Percentiles rank a stretch among this genome's conserved stretches.
Conservation (phyloP, 2,329 filamentous ascomycete genomes). For the Emergomyces orientalis region DNA sequence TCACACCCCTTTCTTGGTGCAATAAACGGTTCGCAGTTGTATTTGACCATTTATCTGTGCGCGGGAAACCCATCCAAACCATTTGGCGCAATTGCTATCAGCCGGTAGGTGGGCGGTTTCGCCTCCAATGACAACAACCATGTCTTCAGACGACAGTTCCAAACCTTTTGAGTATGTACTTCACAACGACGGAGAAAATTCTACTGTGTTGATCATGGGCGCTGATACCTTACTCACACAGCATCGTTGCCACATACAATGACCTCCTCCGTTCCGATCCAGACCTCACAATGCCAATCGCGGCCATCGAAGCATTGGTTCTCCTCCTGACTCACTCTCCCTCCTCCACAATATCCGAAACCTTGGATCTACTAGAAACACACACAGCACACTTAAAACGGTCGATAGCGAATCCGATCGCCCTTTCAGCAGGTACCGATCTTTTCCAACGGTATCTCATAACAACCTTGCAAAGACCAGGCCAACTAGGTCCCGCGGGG, state of each 20-base stretch:
- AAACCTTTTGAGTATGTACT: conserved; percentile 18
- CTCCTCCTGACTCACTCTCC: conserved; percentile 70
- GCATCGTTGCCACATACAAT: conserved; percentile 58
- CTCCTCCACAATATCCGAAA: conserved; percentile 85
- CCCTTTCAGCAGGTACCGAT: conserved; percentile 85
- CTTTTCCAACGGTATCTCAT: conserved; percentile 93
- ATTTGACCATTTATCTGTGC: not conserved
- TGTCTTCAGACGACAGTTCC: conserved; percentile 18
- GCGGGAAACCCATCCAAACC: too few relatives aligned
- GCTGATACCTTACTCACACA: conserved; percentile 18
- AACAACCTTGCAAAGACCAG: conserved; percentile 53
- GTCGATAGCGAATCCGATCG: conserved; percentile 77
- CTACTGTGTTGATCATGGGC: not conserved
- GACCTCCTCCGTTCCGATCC: conserved; percentile 58
- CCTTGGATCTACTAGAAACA: conserved; percentile 70
- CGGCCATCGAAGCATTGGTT: conserved; percentile 85
- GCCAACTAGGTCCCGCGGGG: conserved; percentile 43
- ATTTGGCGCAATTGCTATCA: not conserved
- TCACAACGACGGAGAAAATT: not conserved
- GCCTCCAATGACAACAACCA: conserved; percentile 24
- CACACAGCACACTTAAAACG: conserved; percentile 70
- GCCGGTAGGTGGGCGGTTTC: conserved; percentile 4
- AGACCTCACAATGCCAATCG: conserved; percentile 89
- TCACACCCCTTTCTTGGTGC: not conserved
- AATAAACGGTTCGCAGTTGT: not conserved